Evolutionary conservation across 1,284 basidiomycete genomes (phyloP), one percentile per base, ranked within the genome.

Genomic region (Anthracocystis setariae): DNA sequence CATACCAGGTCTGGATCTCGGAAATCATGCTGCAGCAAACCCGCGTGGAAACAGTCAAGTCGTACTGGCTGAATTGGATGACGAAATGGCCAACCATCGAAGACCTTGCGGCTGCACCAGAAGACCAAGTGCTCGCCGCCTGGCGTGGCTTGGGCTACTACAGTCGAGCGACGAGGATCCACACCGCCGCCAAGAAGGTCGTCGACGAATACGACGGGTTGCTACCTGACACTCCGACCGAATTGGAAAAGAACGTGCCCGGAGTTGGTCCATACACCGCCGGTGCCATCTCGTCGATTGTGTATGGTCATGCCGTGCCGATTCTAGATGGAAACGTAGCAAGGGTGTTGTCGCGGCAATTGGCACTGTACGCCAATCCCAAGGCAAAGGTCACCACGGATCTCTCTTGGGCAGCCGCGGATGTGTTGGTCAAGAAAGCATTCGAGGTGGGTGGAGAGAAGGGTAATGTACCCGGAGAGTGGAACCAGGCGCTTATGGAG

Each of bases 11-110:
- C 12, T 92, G 91, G 90, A 86, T 96, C 43, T 92, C 91, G 12
- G 93, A 97, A 83, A 91, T 97, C 69, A 98, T 98, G 95, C 87
- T 97, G 7, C 95, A 98, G 82, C 95, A 98, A 83, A 98, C 95
- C 0, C 93, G 71, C 13, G 80, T 81, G n/a, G 66, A 70, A 43
- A 81, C 78, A 3, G 78, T 83, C 49, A 75, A 74, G 25, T 47
- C 49, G 12, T 81, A 79, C 55, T 83, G 70, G 70, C 44, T 56
- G n/a, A 62, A 58, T n/a, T 82, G 80, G 80, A 78, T 79, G 69
- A 42, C 51, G 5, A 66, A 67, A 23, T 82, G 77, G 74, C 80
- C 80, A 2, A 79, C 72, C 3, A 74, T 81, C 63, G 84, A 85
- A 49, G 88, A 89, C 66, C 87, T 98, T 37, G 90, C 92, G 90